These are phyloP conservation scores for Dictyostelium brefeldianum DNA, from an alignment of 78 protist species.

Conservation along the genomic window DNA sequence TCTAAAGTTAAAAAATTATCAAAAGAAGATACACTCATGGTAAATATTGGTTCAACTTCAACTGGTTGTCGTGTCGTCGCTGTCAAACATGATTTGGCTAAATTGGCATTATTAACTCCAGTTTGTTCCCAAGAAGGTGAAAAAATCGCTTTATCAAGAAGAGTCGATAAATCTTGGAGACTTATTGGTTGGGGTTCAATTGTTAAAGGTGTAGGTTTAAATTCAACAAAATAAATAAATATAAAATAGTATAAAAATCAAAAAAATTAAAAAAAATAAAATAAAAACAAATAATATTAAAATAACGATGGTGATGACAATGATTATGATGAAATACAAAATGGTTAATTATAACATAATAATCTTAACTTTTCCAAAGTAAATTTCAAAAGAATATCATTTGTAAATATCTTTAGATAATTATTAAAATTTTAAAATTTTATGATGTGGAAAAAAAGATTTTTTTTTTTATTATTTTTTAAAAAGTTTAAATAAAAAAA, in stretches of 20 bases:
- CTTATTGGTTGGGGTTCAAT: conserved; percentile 88
- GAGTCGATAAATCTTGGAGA: conserved; percentile 99
- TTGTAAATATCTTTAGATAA: too few species aligned
- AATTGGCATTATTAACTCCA: conserved; percentile 95
- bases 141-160: conserved; percentile 98
- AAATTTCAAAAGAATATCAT: too few species aligned
- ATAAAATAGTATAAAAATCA: not conserved
- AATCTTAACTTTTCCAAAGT: too few species aligned
- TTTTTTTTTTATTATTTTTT: too few species aligned
- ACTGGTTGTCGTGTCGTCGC: conserved; percentile 97
- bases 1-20: conserved; percentile 92
- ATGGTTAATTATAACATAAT: too few species aligned
- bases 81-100: conserved; percentile 96
- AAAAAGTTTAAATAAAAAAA: too few species aligned
- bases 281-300: not conserved
- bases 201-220: conserved; percentile 15
- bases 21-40: conserved; percentile 95
- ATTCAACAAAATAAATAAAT: not conserved
- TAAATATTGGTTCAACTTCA: conserved; percentile 99
- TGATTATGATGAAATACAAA: too few species aligned
- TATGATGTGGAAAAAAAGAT: too few species aligned
- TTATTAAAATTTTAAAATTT: too few species aligned
- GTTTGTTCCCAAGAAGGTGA: conserved; percentile 98
- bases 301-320: too few species aligned
- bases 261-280: not conserved